Base-by-base conservation (phyloP, 768 basidiomycete genomes). In the Naganishia vishniacii region DNA sequence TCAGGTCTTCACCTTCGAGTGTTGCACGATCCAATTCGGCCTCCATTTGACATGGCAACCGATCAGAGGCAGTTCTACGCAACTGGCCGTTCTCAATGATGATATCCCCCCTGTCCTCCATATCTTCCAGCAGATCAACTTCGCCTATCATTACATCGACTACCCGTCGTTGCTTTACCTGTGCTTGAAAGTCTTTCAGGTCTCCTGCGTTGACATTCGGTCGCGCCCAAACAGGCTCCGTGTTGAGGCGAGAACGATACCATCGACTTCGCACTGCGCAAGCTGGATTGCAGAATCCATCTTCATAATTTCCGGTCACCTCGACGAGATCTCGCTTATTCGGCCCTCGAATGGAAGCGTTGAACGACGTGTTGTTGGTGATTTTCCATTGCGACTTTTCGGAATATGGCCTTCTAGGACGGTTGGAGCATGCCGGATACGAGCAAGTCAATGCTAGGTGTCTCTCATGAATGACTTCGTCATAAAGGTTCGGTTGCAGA, bases 381-480 rank as follows among this genome's bases (percentile, higher is more conserved):
- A 56, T 56, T 18, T 25, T 56, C 53, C 53, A 56, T 34, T 56
- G 37, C 26, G 32, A 20, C n/a, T 40, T 29, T 37, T 56, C 53
- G 34, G 53, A 37, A 20, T 69, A 76, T 18, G 70, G 69, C 26
- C 53, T 64, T 7, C 18, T 18, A 0, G 75, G 73, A 0, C 62
- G 47, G 25, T 73, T 73, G 4, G 68, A 46, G 34, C 75, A 76
- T 3, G 64, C 34, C 1, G 73, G 72, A 45, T 76, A 76, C 4
- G 72, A 74, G 64, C 75, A 76, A 34, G 70, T 51, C 1, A 26
- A 29, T 56, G 70, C 70, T 11, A 76, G 68, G 48, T 76, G 75
- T 29, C 75, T 65, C 65, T 76, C 75, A 53, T 73, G 73, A 13
- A 61, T 63, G 26, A 72, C 66, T 56, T 72, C 70, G 18, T 63